Conservation (phyloP, 2,329 filamentous ascomycete genomes). For the Epichloe coenophiala region DNA sequence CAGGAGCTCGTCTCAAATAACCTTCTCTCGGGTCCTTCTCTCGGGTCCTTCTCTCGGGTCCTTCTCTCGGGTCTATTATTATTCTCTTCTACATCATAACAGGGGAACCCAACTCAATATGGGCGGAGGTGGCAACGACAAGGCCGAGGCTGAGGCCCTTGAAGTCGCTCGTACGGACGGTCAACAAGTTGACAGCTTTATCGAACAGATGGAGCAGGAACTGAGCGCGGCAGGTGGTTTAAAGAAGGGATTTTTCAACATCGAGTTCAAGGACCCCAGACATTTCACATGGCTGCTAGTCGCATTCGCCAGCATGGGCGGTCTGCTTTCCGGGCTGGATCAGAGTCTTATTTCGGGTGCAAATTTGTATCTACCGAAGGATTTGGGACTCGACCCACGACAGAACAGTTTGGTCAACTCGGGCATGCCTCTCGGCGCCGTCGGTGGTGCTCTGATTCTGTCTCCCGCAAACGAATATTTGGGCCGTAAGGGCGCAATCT, state of each 20-base stretch:
- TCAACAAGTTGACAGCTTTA: conserved; percentile 24
- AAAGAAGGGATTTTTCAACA: conserved; percentile 32
- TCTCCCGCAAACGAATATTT: conserved; percentile 54
- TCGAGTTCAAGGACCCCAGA: conserved; percentile 48
- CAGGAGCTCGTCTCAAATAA: background rate
- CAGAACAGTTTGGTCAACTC: conserved; percentile 56
- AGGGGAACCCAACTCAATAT: background rate
- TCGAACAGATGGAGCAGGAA: conserved; percentile 28
- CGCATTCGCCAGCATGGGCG: conserved; percentile 62
- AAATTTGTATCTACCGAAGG: conserved; percentile 49
- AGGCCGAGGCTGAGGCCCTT: conserved; percentile 20
- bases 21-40: no score
- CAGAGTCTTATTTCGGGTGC: conserved; percentile 62
- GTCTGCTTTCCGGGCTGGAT: conserved; percentile 57
- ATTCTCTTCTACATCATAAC: background rate
- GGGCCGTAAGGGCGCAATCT: conserved; percentile 54
- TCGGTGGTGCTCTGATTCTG: conserved; percentile 54
- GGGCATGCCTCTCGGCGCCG: conserved; percentile 58
- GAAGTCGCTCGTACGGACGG: conserved; percentile 22
- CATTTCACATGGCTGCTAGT: conserved; percentile 55
- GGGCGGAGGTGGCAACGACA: conserved; percentile 11
- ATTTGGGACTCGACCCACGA: conserved; percentile 38
- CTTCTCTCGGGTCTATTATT: background rate
- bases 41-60: no score
- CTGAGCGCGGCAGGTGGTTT: conserved; percentile 20